Evolutionary conservation across 805 yeast genomes (phyloP).

Genomic region (Phaffomyces opuntiae): DNA sequence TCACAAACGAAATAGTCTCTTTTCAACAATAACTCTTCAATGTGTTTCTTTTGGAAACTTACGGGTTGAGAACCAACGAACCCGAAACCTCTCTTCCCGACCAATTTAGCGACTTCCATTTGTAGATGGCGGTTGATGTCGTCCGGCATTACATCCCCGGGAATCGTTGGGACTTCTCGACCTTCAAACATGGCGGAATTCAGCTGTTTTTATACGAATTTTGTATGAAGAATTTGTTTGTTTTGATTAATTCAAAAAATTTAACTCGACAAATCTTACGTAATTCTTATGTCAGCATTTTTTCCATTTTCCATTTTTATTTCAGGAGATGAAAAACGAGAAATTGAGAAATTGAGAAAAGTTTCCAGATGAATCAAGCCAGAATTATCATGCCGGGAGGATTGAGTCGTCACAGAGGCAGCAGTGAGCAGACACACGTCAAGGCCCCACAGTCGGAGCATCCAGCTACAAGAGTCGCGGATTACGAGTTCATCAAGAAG

Average conservation of each 20-base stretch:
- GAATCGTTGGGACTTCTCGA: slow-evolving; percentile 70
- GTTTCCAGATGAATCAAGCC: neutral
- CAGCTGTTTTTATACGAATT: too few species aligned
- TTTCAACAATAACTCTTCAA: slow-evolving; percentile 48
- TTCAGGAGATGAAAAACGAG: neutral
- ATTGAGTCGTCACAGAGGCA: slow-evolving; percentile 1
- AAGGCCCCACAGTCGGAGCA: neutral
- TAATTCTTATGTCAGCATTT: too few species aligned
- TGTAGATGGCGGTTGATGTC: slow-evolving; percentile 63
- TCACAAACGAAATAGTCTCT: slow-evolving; percentile 94
- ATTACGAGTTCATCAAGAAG: slow-evolving; percentile 31
- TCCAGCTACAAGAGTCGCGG: slow-evolving; percentile 19
- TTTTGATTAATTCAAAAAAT: too few species aligned
- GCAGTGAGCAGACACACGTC: neutral
- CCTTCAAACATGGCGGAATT: slow-evolving; percentile 13
- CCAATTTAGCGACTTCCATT: slow-evolving; percentile 56
- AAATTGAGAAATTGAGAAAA: neutral
- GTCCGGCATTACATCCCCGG: slow-evolving; percentile 75
- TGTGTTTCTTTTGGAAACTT: slow-evolving; percentile 72
- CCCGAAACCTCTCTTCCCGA: slow-evolving; percentile 41
- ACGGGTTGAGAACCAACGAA: slow-evolving; percentile 97
- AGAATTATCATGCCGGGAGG: neutral
- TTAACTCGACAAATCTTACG: too few species aligned
- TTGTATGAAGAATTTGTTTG: too few species aligned
- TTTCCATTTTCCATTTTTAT: neutral